Base-by-base conservation (phyloP, 768 basidiomycete genomes). In the Phanerochaete sordida region DNA sequence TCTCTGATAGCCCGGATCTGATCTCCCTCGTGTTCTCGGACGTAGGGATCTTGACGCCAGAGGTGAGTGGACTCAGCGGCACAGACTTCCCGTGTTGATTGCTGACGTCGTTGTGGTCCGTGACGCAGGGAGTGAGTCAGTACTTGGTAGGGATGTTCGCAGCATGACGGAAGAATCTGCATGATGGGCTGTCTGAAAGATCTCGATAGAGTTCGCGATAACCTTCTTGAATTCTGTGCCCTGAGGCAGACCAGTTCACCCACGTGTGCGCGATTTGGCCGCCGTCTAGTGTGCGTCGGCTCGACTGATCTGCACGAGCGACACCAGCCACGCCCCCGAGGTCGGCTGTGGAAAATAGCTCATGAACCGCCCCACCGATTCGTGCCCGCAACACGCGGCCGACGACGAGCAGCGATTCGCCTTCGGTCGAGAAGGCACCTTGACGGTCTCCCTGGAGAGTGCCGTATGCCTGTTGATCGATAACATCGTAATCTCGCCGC, bases 91-190 rank as follows among this genome's bases (percentile, higher is more conserved):
- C 8, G 37, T 49, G 27, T 53, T 62, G 57, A 62, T 37, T 57
- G 28, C 28, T 26, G 39, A 43, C 39, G 39, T 43, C 39, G 24
- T 37, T 33, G 26, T 37, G 24, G 26, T 58, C 43, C 37, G 56
- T 53, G 13, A 58, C 53, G 48, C 46, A 93, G 75, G 91, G 91
- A 59, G 93, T 97, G 64, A 95, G 92, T 74, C 93, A 95, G 72
- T 95, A 95, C 72, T 81, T 97, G 46, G 95, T 97, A 60, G 93
- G 92, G 64, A 94, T 95, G 87, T 96, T 93, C 77, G 88, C 90
- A 63, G 90, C 86, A 65, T 89, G 69, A 77, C 46, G 54, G 54
- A 59, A 61, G 55, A 47, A 57, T 37, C 55, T 54, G 53, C 50
- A 50, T 62, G 53, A 54, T 54, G 61, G 33, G 58, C 52, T 47